Conservation (phyloP, 1,139 yeast species). For the Sugiyamaella japonica region DNA sequence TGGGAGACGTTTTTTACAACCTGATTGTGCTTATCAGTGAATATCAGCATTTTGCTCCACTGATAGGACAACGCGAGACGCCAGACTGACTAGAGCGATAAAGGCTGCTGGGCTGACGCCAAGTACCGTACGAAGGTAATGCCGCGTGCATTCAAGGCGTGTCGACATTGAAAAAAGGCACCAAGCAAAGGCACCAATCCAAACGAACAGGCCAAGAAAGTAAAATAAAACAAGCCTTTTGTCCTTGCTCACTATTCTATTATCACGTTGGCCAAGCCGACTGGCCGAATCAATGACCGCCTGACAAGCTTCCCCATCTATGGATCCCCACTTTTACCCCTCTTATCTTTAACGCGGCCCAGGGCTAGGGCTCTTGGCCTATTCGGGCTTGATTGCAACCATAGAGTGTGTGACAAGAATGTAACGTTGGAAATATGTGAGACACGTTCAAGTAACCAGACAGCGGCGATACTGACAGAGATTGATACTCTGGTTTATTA, state of each 20-base stretch:
- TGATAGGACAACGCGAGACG: not conserved
- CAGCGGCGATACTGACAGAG: no score
- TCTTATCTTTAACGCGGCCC: not conserved
- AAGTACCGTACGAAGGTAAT: no score
- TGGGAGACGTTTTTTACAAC: not conserved
- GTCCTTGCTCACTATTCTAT: no score
- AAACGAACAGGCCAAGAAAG: no score
- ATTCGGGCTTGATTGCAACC: slow-evolving; percentile 2
- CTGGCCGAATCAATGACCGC: no score
- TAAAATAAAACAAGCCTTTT: no score
- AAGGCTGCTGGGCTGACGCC: no score
- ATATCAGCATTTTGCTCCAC: not conserved
- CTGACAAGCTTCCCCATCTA: not conserved
- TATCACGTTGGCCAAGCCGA: no score
- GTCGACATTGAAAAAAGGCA: not conserved
- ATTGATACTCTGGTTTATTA: no score
- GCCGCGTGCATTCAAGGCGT: not conserved
- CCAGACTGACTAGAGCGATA: no score
- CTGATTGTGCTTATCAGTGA: slow-evolving; percentile 1
- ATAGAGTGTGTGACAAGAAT: not conserved
- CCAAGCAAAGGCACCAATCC: not conserved
- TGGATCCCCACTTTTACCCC: slow-evolving; percentile 1
- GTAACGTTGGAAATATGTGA: slow-evolving; percentile 1
- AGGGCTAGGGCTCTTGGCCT: slow-evolving; percentile 1
- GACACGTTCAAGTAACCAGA: not conserved